A percentile compares a stretch with the other conserved stretches of the same genome.
Conservation (phyloP, 1,284 basidiomycete genomes). For the Cryptococcus sp. region DNA sequence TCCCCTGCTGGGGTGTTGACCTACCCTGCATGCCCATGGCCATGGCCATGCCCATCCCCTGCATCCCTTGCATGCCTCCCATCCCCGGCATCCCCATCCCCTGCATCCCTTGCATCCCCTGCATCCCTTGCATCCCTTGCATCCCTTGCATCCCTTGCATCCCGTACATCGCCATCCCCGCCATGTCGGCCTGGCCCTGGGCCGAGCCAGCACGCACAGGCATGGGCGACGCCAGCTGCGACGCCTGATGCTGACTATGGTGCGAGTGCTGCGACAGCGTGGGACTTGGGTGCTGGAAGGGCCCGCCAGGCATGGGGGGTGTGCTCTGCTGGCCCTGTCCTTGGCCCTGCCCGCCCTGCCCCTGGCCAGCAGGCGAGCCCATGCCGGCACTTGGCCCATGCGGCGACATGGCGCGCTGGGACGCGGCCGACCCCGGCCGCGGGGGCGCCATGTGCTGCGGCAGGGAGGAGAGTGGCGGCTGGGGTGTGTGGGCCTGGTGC, state of each 20-base stretch:
- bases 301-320: constrained; percentile 7
- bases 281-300: constrained; percentile 21
- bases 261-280: constrained; percentile 34
- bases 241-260: constrained; percentile 19
- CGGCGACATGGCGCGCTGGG: constrained; percentile 35
- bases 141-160: background rate
- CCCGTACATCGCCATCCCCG: too few species aligned
- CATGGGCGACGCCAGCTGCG: constrained; percentile 12
- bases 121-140: background rate
- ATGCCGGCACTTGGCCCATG: constrained; percentile 10
- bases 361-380: constrained; percentile 17
- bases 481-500: constrained; percentile 12
- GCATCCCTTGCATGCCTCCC: background rate
- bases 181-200: too few species aligned
- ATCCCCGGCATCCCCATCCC: background rate
- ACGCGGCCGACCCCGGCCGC: constrained; percentile 40
- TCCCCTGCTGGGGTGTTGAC: background rate
- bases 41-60: background rate
- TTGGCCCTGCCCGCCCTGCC: constrained; percentile 14
- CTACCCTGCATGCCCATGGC: too few species aligned
- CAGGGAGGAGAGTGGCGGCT: constrained; percentile 31
- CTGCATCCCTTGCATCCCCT: background rate
- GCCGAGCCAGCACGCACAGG: too few species aligned
- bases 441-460: constrained; percentile 44
- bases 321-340: constrained; percentile 1